Conservation (phyloP, 192 early-diverging fungal genomes). For the Coemansia sp. region DNA sequence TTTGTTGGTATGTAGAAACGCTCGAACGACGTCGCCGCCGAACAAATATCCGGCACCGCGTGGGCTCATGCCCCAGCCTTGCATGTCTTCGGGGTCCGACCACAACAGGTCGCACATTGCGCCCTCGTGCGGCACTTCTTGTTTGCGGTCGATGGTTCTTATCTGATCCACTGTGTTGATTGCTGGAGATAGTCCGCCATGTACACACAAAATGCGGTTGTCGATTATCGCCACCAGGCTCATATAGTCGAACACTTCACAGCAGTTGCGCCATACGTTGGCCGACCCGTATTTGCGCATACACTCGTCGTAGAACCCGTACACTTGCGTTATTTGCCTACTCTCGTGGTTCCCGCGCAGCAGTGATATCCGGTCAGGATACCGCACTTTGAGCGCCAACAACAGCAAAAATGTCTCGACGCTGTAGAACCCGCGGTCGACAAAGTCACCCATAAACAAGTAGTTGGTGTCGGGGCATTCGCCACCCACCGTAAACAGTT, state of each 20-base stretch:
- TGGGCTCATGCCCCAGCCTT: constrained; percentile 92
- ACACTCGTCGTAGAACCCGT: constrained; percentile 98
- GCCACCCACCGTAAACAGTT: constrained; percentile 91
- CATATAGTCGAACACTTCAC: constrained; percentile 96
- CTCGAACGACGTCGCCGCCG: constrained; percentile 85
- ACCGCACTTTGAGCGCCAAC: constrained; percentile 88
- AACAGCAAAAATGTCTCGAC: constrained; percentile 97
- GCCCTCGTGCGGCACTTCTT: constrained; percentile 97
- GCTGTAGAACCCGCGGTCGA: constrained; percentile 93
- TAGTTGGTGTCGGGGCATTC: constrained; percentile 97
- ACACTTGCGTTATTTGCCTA: constrained; percentile 96
- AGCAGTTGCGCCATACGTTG: constrained; percentile 97
- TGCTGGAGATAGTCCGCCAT: constrained; percentile 92
- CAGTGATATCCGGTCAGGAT: constrained; percentile 88
- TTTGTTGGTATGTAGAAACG: constrained; percentile 79
- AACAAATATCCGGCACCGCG: constrained; percentile 97
- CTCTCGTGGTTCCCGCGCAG: constrained; percentile 94
- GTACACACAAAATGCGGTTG: constrained; percentile 91
- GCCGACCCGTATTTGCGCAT: constrained; percentile 93
- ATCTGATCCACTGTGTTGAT: constrained; percentile 96
- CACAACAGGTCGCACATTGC: constrained; percentile 97
- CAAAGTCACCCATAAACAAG: constrained; percentile 97
- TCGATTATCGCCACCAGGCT: constrained; percentile 93
- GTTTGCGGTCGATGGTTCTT: constrained; percentile 87
- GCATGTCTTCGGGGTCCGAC: constrained; percentile 93